Evolutionary conservation across 2,329 filamentous ascomycete genomes (phyloP), one percentile per base, ranked within the genome.

Genomic region (Penicillium psychrosexuale): DNA sequence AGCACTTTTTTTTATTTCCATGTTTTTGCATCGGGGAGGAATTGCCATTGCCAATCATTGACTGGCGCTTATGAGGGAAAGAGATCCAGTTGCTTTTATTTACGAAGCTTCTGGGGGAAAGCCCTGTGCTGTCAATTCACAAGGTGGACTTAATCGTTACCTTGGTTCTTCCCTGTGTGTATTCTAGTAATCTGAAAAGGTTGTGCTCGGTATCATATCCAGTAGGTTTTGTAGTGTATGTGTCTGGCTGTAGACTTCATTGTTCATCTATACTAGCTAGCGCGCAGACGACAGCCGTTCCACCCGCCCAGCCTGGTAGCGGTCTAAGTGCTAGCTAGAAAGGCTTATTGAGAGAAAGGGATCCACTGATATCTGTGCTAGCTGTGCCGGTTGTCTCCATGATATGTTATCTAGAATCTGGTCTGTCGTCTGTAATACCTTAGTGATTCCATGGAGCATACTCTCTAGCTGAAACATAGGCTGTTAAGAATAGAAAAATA

Each of bases 41-140:
- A 72, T 72, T 65, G 67, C 65, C 61, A 71, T 67, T 67, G 72
- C 73, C 70, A 72, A 72, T 80, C 77, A 81, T 81, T 84, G 84
- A 82, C 82, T 78, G 81, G 87, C 86, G 88, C 91, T 97, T 82
- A 97, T 89, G 92, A 97, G 91, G 93, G 93, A 97, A 97, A 97
- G 93, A 97, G 91, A 96, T 88, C 91, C 72, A 72, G 72, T 68
- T 69, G 77, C 75, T 73, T 73, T 76, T 66, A 66, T 69, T 67
- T 63, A 73, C 64, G 63, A 63, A 64, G 58, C 62, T 67, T 70
- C 73, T 78, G 87, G 91, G 92, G 91, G 93, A 97, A 97, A 91
- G 93, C 93, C 93, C 91, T 97, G 92, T 94, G 85, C 82, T 85
- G 81, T 84, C 82, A 73, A 73, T 69, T 84, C 84, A 82, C 84